Evolutionary conservation across 164 flowering plant genomes (phyloP), one percentile per base, ranked within the genome.

Genomic region (Amborella trichopoda): DNA sequence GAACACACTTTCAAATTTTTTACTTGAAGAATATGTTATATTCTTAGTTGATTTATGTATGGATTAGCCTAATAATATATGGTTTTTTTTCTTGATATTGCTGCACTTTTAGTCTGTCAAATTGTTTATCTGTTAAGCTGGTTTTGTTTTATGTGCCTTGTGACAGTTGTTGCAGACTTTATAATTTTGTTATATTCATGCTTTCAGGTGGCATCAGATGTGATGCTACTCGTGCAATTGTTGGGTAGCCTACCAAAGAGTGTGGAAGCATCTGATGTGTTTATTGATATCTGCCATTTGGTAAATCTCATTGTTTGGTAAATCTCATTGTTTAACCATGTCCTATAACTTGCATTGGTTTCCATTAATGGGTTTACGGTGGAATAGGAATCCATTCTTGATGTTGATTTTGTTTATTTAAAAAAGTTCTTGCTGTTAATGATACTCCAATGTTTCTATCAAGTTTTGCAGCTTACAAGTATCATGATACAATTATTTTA

Each of bases 191-290:
- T n/a, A n/a, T n/a, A n/a, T n/a, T n/a, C n/a, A n/a, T 47, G 28
- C 11, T 50, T 23, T 23, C 53, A 88, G 94, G 81, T 81, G 18
- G 52, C 77, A 0, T 73, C 83, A 2, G 97, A 90, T 64, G 24
- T 79, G 48, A 50, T 74, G 66, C 59, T 83, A 46, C 52, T 85
- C 28, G 23, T 86, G 57, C 77, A 85, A 62, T 49, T 85, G 70
- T 66, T 56, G 26, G 49, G 55, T 2, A 39, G 53, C 49, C 25
- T 50, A 28, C 48, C 46, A 10, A 48, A 50, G 6, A 47, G 20
- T 16, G 69, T 61, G 20, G 69, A 65, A 27, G 33, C 19, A n/a
- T 33, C 34, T 3, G 46, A 52, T n/a, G 50, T 60, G 0, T 63
- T 40, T 24, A 22, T 61, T 23, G 59, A 48, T 5, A 44, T 61